Base-by-base conservation (phyloP, 2,329 filamentous ascomycete genomes). In the Cadophora luteo-olivacea region DNA sequence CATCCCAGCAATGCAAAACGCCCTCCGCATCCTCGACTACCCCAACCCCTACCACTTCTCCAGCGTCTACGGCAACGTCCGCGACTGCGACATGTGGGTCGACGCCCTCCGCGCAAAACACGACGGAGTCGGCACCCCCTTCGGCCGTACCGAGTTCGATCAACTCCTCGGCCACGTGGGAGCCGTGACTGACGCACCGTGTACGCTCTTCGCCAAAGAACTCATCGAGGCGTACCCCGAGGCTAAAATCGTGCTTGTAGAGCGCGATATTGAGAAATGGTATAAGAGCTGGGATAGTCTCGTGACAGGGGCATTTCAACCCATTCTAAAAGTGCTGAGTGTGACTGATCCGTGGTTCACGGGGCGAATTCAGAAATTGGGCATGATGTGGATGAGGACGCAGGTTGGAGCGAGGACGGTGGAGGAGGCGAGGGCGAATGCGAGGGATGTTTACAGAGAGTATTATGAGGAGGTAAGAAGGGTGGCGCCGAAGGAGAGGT, bases 401-500 rank as follows among this genome's bases (percentile, higher is more conserved):
- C 38, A 25, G 14, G 55, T 64, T 25, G 22, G 41, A 0, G 41
- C 41, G 7, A 38, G 24, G 36, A 52, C 49, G 8, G 52, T 67
- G 25, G 25, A 41, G 4, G 61, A 61, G 16, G 24, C 16, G 19
- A 60, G 54, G 19, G 6, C 6, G 0, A 33, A 58, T 25, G 25
- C 48, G 22, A 54, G 45, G 36, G 32, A 41, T 16, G n/a, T 41
- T 7, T 61, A 48, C 25, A 33, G 49, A 22, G 29, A 38, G 41
- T 61, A 67, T 25, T 63, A 60, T 33, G 52, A 22, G 14, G 45
- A 38, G 19, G 36, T 67, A 4, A 36, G 36, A 19, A 41, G 45
- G 45, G 32, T 86, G 3, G 81, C 81, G 3, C 78, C 80, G 0
- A 70, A 75, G 57, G 80, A 82, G 66, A 79, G 78, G 55, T 73